Evolutionary conservation across 2,329 filamentous ascomycete species (phyloP).

Genomic region (Phyllosticta citriasiana): DNA sequence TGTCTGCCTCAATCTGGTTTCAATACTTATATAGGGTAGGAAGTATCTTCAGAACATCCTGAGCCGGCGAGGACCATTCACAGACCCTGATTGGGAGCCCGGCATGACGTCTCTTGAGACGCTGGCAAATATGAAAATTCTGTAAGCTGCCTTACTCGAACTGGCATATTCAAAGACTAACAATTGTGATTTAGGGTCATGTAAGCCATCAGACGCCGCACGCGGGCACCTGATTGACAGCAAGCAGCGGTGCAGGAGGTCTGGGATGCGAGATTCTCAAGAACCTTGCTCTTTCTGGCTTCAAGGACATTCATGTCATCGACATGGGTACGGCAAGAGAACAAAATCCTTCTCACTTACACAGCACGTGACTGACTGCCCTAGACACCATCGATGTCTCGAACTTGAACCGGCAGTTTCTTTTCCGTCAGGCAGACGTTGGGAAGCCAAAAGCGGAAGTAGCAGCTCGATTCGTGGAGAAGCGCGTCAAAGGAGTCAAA

Average conservation of each 20-base stretch:
- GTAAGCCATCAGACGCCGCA: constrained; percentile 23
- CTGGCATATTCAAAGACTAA: background rate
- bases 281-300: constrained; percentile 87
- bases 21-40: constrained; percentile 39
- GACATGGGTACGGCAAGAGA: constrained; percentile 68
- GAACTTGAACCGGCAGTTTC: constrained; percentile 93
- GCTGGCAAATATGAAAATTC: constrained; percentile 38
- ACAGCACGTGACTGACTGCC: constrained; percentile 8
- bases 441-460: constrained; percentile 91
- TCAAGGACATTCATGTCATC: constrained; percentile 96
- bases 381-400: constrained; percentile 95
- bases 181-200: constrained; percentile 22
- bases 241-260: constrained; percentile 73
- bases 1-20: background rate
- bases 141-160: constrained; percentile 44
- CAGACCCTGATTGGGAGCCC: constrained; percentile 50
- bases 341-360: background rate
- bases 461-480: constrained; percentile 83
- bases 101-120: constrained; percentile 39
- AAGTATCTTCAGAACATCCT: constrained; percentile 75
- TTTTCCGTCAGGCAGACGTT: constrained; percentile 86
- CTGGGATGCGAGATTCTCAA: constrained; percentile 95
- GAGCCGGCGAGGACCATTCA: constrained; percentile 68
- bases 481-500: constrained; percentile 75
- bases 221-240: constrained; percentile 22